These are phyloP conservation scores for Pseudogymnoascus sp. DNA, from an alignment of 2,329 filamentous ascomycete genomes.

Conservation along the genomic window DNA sequence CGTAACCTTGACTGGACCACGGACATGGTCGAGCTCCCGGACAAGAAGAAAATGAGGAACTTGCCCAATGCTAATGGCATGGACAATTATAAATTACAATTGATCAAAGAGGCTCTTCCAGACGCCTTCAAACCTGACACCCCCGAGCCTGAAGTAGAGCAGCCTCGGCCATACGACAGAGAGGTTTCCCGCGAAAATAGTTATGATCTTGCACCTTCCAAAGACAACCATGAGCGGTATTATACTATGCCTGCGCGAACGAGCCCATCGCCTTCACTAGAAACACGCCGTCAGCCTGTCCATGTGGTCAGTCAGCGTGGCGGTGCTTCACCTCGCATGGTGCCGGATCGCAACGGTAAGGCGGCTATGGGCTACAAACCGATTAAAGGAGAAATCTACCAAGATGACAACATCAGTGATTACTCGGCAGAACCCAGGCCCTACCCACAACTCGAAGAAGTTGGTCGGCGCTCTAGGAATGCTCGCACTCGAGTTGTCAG, in stretches of 20 bases:
- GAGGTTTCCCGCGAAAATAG: neutral
- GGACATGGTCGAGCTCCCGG: conserved; percentile 53
- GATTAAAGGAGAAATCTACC: neutral
- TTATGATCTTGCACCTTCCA: conserved; percentile 22
- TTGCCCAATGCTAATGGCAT: conserved; percentile 45
- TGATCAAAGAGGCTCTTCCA: conserved; percentile 44
- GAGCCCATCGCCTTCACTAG: neutral
- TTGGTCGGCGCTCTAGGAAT: neutral
- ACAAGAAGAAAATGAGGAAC: conserved; percentile 38
- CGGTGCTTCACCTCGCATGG: neutral
- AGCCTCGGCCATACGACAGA: neutral
- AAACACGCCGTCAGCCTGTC: neutral
- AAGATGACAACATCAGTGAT: neutral
- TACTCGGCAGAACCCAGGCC: neutral
- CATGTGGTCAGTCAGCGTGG: neutral
- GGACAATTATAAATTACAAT: conserved; percentile 44
- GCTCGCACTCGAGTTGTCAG: neutral
- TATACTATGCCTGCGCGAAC: conserved; percentile 17
- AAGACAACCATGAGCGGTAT: conserved; percentile 28
- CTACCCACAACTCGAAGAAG: neutral
- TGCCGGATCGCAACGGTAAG: neutral
- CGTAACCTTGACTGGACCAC: conserved; percentile 44
- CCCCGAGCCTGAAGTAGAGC: neutral
- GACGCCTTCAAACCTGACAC: conserved; percentile 28
- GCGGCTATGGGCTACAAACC: neutral